Conservation (phyloP, 306 rosid species). For the Cicer chorassanicum region DNA sequence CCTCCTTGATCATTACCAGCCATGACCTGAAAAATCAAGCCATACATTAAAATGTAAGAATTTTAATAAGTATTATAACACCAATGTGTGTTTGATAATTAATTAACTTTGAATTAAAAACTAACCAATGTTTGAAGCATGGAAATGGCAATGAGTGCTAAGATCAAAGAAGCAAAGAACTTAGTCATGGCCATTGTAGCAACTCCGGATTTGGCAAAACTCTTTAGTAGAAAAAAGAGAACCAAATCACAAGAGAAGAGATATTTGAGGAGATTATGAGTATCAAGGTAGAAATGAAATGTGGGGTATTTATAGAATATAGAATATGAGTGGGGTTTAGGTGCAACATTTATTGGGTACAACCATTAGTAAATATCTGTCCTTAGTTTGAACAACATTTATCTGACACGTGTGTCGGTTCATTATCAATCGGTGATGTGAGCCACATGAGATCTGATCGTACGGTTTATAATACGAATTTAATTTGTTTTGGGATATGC, state of each 20-base stretch:
- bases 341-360: slow-evolving; percentile 44
- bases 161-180: slow-evolving; percentile 45
- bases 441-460: slow-evolving; percentile 39
- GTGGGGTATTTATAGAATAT: slow-evolving; percentile 44
- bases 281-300: background rate
- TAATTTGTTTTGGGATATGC: no score
- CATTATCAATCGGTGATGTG: slow-evolving; percentile 28
- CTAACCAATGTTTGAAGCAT: slow-evolving; percentile 51
- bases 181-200: slow-evolving; percentile 40
- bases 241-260: slow-evolving; percentile 17
- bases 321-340: slow-evolving; percentile 17
- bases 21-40: slow-evolving; percentile 45
- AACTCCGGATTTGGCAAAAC: slow-evolving; percentile 37
- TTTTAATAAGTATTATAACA: background rate
- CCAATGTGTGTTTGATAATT: background rate
- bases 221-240: background rate
- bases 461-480: background rate
- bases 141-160: slow-evolving; percentile 50
- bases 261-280: slow-evolving; percentile 40
- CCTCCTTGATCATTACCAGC: slow-evolving; percentile 42
- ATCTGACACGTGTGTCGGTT: slow-evolving; percentile 44
- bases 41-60: slow-evolving; percentile 30
- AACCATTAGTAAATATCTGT: slow-evolving; percentile 9
- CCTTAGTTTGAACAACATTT: background rate
- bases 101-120: background rate